Conservation (phyloP, 2,329 filamentous ascomycete species). For the Zasmidium citrigriseum region DNA sequence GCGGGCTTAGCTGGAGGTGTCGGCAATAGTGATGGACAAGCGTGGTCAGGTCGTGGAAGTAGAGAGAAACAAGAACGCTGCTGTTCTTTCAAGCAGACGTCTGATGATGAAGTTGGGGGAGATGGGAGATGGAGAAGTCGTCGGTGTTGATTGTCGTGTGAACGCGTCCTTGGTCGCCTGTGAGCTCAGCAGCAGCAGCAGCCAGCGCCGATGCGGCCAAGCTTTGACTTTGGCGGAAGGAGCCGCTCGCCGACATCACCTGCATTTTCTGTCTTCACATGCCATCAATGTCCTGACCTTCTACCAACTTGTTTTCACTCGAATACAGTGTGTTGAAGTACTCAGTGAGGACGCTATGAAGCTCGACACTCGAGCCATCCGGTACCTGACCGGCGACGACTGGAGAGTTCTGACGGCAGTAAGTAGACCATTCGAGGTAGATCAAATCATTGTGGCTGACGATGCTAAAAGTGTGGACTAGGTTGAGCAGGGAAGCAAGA, state of each 20-base stretch:
- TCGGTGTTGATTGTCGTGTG: constrained; percentile 6
- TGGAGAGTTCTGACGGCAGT: constrained; percentile 94
- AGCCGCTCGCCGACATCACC: constrained; percentile 6
- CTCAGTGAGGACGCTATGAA: constrained; percentile 71
- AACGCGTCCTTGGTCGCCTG: constrained; percentile 9
- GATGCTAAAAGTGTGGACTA: constrained; percentile 42
- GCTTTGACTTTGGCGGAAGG: constrained; percentile 3
- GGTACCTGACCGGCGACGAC: constrained; percentile 88
- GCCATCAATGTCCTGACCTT: not conserved
- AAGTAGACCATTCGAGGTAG: constrained; percentile 41
- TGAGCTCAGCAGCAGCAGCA: constrained; percentile 8
- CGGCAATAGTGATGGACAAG: not conserved
- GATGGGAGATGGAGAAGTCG: not conserved
- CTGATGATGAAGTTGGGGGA: not conserved
- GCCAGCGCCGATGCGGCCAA: not conserved
- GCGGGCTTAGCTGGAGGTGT: not conserved
- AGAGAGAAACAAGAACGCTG: not conserved
- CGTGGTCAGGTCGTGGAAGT: not conserved
- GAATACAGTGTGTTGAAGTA: not conserved
- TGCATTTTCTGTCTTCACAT: constrained; percentile 12
- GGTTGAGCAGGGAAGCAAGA: constrained; percentile 92
- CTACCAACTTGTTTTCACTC: not conserved
- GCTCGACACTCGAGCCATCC: constrained; percentile 89
- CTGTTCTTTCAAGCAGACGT: not conserved
- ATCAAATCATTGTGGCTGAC: constrained; percentile 10